These are phyloP conservation scores for Primulina tabacum DNA, from an alignment of 257 asterid genomes.

Conservation along the genomic window DNA sequence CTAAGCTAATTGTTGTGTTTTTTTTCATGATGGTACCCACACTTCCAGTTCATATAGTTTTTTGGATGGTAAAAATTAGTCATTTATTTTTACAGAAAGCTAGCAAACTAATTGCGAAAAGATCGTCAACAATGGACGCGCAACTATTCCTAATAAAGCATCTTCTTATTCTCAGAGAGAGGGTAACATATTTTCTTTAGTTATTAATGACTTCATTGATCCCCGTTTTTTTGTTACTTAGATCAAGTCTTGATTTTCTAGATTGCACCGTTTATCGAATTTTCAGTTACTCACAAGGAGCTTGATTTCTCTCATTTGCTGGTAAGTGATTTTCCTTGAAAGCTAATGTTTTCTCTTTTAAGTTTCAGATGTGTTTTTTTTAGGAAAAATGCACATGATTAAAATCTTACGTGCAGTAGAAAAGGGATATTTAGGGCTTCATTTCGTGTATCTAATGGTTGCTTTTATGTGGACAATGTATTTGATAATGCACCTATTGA, in stretches of 20 bases:
- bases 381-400: constrained; percentile 14
- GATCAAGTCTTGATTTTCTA: constrained; percentile 36
- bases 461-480: constrained; percentile 9
- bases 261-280: constrained; percentile 98
- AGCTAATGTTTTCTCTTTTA: constrained; percentile 15
- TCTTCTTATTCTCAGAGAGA: constrained; percentile 96
- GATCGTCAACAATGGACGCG: constrained; percentile 84
- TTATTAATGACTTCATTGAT: constrained; percentile 11
- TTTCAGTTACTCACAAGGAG: constrained; percentile 96
- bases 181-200: constrained; percentile 45
- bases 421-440: neutral
- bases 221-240: constrained; percentile 30
- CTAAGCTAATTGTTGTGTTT: constrained; percentile 18
- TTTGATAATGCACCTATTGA: constrained; percentile 1
- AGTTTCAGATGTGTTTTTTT: constrained; percentile 20
- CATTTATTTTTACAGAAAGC: constrained; percentile 71
- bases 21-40: constrained; percentile 19
- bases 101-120: constrained; percentile 68
- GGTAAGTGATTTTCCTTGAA: constrained; percentile 48
- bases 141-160: constrained; percentile 90
- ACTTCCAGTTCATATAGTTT: constrained; percentile 25
- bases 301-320: constrained; percentile 98
- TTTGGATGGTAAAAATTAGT: constrained; percentile 20
- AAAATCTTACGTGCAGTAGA: constrained; percentile 14
- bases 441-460: constrained; percentile 12